These are phyloP conservation scores for Fremontodendron californicum DNA, from an alignment of 345 rosid species.

Conservation along the genomic window DNA sequence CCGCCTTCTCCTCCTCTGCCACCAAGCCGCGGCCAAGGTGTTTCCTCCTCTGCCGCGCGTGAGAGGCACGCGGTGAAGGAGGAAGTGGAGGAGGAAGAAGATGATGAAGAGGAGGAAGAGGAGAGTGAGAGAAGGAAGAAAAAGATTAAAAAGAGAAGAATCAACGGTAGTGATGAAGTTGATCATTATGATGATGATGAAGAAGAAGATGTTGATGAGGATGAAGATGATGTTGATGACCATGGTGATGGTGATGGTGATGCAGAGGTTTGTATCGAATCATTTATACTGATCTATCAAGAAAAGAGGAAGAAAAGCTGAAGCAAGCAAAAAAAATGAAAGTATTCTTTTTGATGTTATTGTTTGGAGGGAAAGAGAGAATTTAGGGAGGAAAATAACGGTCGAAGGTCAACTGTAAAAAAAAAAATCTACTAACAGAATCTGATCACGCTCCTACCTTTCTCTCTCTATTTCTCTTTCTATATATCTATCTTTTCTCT, in stretches of 20 bases:
- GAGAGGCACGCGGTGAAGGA: conserved; percentile 22
- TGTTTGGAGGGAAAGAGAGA: conserved; percentile 25
- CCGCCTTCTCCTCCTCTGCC: conserved; percentile 25
- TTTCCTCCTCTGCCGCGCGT: conserved; percentile 24
- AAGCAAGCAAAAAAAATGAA: conserved; percentile 4
- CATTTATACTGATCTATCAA: conserved; percentile 16
- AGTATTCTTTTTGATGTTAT: not conserved
- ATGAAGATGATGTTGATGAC: conserved; percentile 31
- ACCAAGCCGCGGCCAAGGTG: conserved; percentile 14
- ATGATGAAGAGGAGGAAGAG: conserved; percentile 19
- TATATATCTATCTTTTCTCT: conserved; percentile 42
- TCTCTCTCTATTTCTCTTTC: conserved; percentile 48
- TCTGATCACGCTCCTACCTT: conserved; percentile 72
- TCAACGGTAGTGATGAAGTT: conserved; percentile 32
- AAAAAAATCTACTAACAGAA: conserved; percentile 55
- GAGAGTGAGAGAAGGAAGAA: conserved; percentile 27
- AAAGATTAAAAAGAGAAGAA: conserved; percentile 46
- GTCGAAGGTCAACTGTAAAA: conserved; percentile 87
- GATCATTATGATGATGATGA: conserved; percentile 34
- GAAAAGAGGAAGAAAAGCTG: not conserved
- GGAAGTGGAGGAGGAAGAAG: conserved; percentile 40
- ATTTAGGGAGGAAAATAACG: conserved; percentile 40
- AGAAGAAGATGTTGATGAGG: conserved; percentile 33
- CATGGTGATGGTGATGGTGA: conserved; percentile 20
- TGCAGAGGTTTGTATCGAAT: conserved; percentile 28